phyloP scores from a whole-genome alignment of 2,329 filamentous ascomycete genomes.

The Neophaeococcomyces aloes region DNA sequence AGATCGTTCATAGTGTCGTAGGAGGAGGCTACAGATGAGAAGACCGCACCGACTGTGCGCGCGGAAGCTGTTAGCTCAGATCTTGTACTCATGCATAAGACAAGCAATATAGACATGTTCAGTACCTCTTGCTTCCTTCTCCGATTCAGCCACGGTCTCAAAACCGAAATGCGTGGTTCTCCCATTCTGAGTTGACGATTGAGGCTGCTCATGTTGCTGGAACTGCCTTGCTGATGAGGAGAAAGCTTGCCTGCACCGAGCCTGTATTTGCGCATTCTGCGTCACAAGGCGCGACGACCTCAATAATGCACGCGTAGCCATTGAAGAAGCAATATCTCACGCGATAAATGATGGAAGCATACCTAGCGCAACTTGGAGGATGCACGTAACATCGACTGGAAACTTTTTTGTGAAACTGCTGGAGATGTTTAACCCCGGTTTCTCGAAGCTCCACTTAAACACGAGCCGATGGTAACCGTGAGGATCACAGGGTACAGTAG shows the following conservation, averaged over 20 bases:
- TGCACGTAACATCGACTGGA: not conserved
- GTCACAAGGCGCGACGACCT: not conserved
- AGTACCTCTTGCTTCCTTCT: conserved; percentile 65
- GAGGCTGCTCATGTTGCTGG: conserved; percentile 9
- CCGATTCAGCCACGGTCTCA: conserved; percentile 66
- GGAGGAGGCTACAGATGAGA: conserved; percentile 84
- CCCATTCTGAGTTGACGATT: conserved; percentile 31
- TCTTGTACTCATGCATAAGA: not conserved
- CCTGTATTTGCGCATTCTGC: not conserved
- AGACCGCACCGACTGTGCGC: conserved; percentile 65
- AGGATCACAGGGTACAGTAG: not conserved
- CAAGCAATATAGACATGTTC: conserved; percentile 14
- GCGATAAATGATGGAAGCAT: not conserved
- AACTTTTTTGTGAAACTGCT: conserved; percentile 2
- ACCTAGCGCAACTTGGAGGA: not conserved
- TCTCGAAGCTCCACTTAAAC: not conserved
- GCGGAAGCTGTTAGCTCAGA: not conserved
- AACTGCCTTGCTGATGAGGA: not conserved
- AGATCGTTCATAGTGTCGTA: conserved; percentile 99
- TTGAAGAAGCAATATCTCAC: not conserved
- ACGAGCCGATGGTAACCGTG: conserved; percentile 15
- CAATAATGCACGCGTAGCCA: not conserved
- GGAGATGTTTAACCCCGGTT: not conserved
- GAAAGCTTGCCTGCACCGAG: not conserved
- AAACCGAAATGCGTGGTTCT: conserved; percentile 84